These are phyloP conservation scores for Musa acuminata DNA, from an alignment of 176 grass and related monocot species.

Conservation along the genomic window DNA sequence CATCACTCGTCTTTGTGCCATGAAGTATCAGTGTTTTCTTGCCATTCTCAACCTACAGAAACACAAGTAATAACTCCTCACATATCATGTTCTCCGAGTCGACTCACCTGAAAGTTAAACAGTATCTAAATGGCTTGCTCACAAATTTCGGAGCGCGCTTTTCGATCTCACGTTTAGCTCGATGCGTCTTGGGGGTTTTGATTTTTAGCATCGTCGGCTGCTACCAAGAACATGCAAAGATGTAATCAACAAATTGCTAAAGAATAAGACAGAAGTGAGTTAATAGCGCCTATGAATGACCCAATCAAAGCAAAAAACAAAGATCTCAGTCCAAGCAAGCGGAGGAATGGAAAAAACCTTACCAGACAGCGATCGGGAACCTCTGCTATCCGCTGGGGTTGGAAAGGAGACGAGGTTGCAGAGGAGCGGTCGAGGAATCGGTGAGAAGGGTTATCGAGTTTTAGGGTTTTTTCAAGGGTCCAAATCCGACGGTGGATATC, in stretches of 20 bases:
- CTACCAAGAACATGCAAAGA: not conserved
- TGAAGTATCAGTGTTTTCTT: conserved; percentile 89
- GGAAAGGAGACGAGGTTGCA: not conserved
- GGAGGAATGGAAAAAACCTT: not conserved
- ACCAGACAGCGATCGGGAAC: not conserved
- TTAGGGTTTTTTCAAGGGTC: not conserved
- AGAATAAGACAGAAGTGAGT: not conserved
- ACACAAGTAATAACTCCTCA: not conserved
- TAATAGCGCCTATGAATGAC: not conserved
- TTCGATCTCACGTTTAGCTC: conserved; percentile 57
- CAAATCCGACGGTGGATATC: not conserved
- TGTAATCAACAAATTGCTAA: not conserved
- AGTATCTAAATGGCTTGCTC: conserved; percentile 11
- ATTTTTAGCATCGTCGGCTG: conserved; percentile 38
- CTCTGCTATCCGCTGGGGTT: not conserved
- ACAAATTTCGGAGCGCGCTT: conserved; percentile 79
- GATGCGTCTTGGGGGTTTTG: conserved; percentile 46
- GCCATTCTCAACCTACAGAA: conserved; percentile 69
- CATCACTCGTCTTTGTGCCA: conserved; percentile 70
- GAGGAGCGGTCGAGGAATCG: not conserved
- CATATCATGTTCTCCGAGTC: not conserved
- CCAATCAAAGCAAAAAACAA: too few relatives aligned
- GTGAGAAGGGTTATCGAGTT: not conserved
- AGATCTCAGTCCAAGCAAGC: not conserved
- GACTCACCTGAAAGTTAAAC: not conserved